Conservation (phyloP, 495 filamentous ascomycete species). For the Elasticomyces elasticus region DNA sequence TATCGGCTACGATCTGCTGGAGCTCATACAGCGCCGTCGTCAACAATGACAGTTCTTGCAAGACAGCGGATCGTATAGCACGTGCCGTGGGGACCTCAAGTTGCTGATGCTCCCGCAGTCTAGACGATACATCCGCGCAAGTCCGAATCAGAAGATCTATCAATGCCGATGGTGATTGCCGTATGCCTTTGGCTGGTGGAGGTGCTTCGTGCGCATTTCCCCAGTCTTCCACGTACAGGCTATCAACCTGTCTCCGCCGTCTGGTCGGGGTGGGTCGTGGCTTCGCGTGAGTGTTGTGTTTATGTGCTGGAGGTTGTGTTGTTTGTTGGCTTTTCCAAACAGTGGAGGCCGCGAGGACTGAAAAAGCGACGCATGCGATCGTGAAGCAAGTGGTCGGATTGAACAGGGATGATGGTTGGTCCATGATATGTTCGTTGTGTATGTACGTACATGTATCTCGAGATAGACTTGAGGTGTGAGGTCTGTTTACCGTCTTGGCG, state of each 20-base stretch:
- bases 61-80: neutral
- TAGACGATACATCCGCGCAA: neutral
- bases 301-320: neutral
- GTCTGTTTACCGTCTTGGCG: too few species aligned
- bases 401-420: conserved; percentile 2
- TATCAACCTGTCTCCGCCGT: conserved; percentile 11
- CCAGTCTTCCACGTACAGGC: conserved; percentile 8
- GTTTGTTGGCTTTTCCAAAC: conserved; percentile 13
- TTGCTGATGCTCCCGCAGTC: neutral
- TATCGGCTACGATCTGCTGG: neutral
- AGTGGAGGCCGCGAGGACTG: conserved; percentile 6
- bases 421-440: neutral
- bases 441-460: too few species aligned
- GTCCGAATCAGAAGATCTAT: neutral
- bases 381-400: conserved; percentile 13
- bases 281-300: neutral
- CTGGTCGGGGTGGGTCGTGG: neutral
- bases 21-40: conserved; percentile 5
- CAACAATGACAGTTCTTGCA: conserved; percentile 2
- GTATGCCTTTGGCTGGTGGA: too few species aligned
- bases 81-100: neutral
- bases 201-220: too few species aligned
- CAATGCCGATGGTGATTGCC: neutral
- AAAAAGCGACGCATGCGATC: conserved; percentile 17
- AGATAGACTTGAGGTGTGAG: too few species aligned